Conservation (phyloP, 2,329 filamentous ascomycete species). For the Aspergillus glaucus region DNA sequence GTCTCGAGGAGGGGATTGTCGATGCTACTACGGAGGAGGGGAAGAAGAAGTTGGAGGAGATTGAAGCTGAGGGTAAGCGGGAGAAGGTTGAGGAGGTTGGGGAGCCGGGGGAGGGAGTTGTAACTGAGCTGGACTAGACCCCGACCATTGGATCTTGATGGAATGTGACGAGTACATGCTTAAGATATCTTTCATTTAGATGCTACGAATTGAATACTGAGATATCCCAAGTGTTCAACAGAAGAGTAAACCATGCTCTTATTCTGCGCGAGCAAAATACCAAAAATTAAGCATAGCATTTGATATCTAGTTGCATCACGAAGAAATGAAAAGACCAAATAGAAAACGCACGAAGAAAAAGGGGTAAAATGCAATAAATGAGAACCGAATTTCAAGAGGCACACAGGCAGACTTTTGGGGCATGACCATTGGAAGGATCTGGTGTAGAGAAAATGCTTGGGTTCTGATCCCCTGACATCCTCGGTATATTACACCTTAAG, state of each 20-base stretch:
- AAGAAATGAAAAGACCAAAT: slow-evolving; percentile 8
- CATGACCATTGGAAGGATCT: background rate
- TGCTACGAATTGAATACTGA: background rate
- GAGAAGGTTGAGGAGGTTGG: slow-evolving; percentile 45
- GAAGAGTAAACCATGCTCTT: slow-evolving; percentile 12
- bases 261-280: slow-evolving; percentile 10
- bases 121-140: slow-evolving; percentile 32
- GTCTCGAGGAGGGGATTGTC: slow-evolving; percentile 86
- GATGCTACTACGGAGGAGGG: slow-evolving; percentile 90
- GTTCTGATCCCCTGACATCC: background rate
- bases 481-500: background rate
- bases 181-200: background rate
- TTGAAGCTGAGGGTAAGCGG: slow-evolving; percentile 53
- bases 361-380: slow-evolving; percentile 7
- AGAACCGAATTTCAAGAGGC: slow-evolving; percentile 2
- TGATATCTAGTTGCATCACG: background rate
- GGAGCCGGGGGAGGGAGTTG: slow-evolving; percentile 44
- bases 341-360: slow-evolving; percentile 3
- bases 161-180: background rate
- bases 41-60: slow-evolving; percentile 66
- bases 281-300: slow-evolving; percentile 8
- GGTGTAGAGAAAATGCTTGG: background rate
- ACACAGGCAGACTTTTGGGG: slow-evolving; percentile 1
- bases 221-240: too few species aligned
- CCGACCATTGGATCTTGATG: background rate